A percentile compares a stretch with the other conserved stretches of the same genome.
Evolutionary conservation across 441 rosid genomes (phyloP).

Genomic region (Sinapis alba): DNA sequence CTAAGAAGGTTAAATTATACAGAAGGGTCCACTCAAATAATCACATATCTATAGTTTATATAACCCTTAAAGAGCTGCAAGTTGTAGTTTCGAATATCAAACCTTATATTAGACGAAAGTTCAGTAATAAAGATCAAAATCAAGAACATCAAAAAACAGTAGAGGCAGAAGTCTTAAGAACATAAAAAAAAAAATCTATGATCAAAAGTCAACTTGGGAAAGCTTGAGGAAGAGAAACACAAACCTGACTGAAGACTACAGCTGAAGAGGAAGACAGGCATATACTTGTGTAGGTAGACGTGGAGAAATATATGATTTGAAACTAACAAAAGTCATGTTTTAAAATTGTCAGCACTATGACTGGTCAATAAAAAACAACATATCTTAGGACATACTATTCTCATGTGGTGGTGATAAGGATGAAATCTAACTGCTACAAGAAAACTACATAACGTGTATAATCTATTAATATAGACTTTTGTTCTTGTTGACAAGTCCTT

Average conservation of each 20-base stretch:
- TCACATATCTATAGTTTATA: neutral
- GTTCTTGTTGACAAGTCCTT: neutral
- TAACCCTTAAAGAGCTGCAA: neutral
- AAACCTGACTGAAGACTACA: neutral
- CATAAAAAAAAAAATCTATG: neutral
- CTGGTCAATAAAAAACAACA: neutral
- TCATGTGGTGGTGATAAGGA: neutral
- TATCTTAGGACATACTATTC: neutral
- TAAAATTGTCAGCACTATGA: too few relatives aligned
- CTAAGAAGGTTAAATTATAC: neutral
- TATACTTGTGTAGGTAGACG: neutral
- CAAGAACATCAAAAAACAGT: neutral
- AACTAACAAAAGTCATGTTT: neutral
- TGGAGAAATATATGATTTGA: neutral
- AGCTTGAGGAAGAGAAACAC: neutral
- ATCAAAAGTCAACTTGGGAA: neutral
- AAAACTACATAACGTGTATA: neutral
- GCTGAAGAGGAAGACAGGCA: neutral
- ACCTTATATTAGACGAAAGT: too few relatives aligned
- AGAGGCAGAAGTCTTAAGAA: neutral
- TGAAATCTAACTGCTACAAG: neutral
- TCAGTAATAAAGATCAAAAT: too few relatives aligned
- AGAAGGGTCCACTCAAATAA: neutral
- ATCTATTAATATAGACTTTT: too few relatives aligned
- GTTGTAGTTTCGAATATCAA: neutral